These are phyloP conservation scores for Hypoxylon sp. DNA, from an alignment of 2,329 filamentous ascomycete species.

Conservation along the genomic window DNA sequence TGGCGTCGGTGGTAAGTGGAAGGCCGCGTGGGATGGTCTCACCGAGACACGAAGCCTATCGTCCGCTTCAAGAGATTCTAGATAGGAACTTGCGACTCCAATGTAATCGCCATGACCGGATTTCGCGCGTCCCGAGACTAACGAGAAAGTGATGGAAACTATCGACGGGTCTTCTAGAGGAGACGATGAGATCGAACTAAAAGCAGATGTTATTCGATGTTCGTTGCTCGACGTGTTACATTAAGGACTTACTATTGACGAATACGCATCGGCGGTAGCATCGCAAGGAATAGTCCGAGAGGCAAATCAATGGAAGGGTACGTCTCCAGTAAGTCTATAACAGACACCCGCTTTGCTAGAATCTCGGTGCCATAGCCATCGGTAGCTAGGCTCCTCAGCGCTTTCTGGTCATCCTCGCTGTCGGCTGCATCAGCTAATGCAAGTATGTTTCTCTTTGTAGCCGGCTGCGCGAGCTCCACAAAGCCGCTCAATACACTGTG, in stretches of 20 bases:
- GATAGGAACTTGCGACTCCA: slow-evolving; percentile 34
- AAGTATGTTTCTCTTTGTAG: slow-evolving; percentile 62
- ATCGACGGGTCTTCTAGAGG: slow-evolving; percentile 26
- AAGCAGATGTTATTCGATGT: slow-evolving; percentile 3
- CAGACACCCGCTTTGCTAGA: slow-evolving; percentile 62
- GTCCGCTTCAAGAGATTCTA: slow-evolving; percentile 15
- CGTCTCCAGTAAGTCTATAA: slow-evolving; percentile 51
- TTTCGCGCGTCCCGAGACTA: slow-evolving; percentile 28
- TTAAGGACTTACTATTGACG: slow-evolving; percentile 64
- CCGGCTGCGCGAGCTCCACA: slow-evolving; percentile 45
- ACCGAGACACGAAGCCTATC: slow-evolving; percentile 34
- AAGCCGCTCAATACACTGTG: slow-evolving; percentile 32
- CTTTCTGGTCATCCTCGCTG: slow-evolving; percentile 60
- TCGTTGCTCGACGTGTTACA: not conserved
- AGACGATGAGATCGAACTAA: slow-evolving; percentile 38
- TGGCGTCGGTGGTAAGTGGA: slow-evolving; percentile 26
- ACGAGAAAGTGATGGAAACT: slow-evolving; percentile 30
- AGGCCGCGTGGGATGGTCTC: slow-evolving; percentile 28
- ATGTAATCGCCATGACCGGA: slow-evolving; percentile 21
- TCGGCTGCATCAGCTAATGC: slow-evolving; percentile 63
- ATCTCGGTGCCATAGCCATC: slow-evolving; percentile 53
- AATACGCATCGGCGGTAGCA: slow-evolving; percentile 74
- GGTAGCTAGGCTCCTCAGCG: slow-evolving; percentile 53
- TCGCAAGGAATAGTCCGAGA: slow-evolving; percentile 61
- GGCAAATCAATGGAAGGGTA: slow-evolving; percentile 59